A percentile compares a stretch with the other conserved stretches of the same genome.
Evolutionary conservation across 2,329 filamentous ascomycete genomes (phyloP).

Genomic region (Fragosphaeria purpurea): DNA sequence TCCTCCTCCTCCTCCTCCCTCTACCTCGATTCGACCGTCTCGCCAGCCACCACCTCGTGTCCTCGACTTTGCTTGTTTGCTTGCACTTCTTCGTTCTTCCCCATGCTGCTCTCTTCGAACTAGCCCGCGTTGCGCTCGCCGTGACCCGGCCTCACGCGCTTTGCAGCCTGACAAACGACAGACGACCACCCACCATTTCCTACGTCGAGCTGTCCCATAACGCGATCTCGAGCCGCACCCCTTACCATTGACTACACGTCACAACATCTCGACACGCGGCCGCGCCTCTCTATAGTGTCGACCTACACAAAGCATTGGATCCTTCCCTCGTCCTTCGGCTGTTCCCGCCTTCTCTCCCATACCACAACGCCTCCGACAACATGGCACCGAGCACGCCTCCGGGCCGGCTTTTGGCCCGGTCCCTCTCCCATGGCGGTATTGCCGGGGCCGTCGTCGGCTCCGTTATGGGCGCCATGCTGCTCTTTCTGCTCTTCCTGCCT

Average conservation of each 20-base stretch:
- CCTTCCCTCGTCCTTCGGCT: no score
- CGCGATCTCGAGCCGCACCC: no score
- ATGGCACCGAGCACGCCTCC: constrained; percentile 7
- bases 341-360: background rate
- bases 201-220: no score
- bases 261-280: no score
- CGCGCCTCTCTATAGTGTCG: no score
- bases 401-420: constrained; percentile 7
- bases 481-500: constrained; percentile 22
- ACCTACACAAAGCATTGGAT: no score
- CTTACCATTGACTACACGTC: no score
- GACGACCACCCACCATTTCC: no score
- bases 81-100: background rate
- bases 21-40: background rate
- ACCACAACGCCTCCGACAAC: background rate
- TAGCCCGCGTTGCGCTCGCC: constrained; percentile 8
- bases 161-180: no score
- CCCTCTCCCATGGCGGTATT: constrained; percentile 21
- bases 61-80: no score
- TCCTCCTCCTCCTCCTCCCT: background rate
- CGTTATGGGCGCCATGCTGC: constrained; percentile 19
- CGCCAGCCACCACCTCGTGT: background rate
- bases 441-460: constrained; percentile 25
- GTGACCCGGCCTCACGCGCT: constrained; percentile 8
- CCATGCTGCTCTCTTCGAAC: constrained; percentile 12